phyloP scores from a whole-genome alignment of 2,329 filamentous ascomycete genomes.

The Xylariaceae sp. region DNA sequence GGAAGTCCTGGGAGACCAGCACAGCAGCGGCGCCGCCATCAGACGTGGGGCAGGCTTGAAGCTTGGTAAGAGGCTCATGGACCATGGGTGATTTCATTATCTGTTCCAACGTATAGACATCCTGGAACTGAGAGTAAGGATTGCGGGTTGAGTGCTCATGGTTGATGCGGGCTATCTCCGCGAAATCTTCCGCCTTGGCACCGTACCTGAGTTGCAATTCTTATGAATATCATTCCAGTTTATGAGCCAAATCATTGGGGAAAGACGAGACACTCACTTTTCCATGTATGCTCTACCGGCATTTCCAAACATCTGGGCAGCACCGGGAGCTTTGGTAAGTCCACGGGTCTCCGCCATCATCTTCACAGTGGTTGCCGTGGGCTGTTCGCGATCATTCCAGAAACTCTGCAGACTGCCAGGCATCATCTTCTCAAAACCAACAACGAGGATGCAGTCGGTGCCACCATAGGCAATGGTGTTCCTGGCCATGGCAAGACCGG shows the following conservation, averaged over 20 bases:
- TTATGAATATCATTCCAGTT: conserved; percentile 17
- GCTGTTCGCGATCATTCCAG: conserved; percentile 81
- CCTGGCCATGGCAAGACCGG: conserved; percentile 77
- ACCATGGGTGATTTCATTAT: conserved; percentile 72
- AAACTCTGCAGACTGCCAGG: conserved; percentile 77
- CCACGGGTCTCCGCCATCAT: conserved; percentile 85
- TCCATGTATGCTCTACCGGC: conserved; percentile 93
- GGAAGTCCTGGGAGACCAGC: conserved; percentile 81
- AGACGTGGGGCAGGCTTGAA: conserved; percentile 97
- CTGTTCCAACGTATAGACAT: conserved; percentile 84
- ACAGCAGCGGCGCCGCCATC: conserved; percentile 88
- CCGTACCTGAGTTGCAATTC: conserved; percentile 57
- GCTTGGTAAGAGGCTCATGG: conserved; percentile 82
- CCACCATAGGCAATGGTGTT: conserved; percentile 74
- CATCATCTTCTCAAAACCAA: conserved; percentile 98
- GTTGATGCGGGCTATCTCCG: conserved; percentile 88
- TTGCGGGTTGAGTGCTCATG: conserved; percentile 88
- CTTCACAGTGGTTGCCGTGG: conserved; percentile 62
- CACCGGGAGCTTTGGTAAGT: conserved; percentile 73
- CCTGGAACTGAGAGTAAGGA: conserved; percentile 95
- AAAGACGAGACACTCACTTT: conserved; percentile 50
- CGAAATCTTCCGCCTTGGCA: conserved; percentile 79
- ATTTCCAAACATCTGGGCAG: conserved; percentile 94
- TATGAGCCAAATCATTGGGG: neutral
- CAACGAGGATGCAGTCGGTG: conserved; percentile 82